phyloP scores from a whole-genome alignment of 2,329 filamentous ascomycete species.

The Camillea tinctor region DNA sequence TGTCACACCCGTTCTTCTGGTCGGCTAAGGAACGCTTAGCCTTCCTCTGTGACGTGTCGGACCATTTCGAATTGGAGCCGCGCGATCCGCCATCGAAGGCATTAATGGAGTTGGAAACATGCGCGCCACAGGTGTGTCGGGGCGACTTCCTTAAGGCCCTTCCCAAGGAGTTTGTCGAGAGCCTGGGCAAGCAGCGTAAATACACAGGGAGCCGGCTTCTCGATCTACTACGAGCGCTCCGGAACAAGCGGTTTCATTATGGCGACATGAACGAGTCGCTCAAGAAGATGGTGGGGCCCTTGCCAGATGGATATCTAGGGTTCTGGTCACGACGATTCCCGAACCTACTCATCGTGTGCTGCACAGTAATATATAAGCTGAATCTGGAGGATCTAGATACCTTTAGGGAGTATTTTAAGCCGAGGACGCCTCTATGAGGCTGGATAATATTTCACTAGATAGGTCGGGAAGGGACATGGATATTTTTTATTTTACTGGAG shows the following conservation, averaged over 20 bases:
- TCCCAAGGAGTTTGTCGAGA: slow-evolving; percentile 81
- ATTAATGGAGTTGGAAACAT: slow-evolving; percentile 58
- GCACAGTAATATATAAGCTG: slow-evolving; percentile 68
- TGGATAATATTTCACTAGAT: too few relatives aligned
- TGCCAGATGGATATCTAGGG: slow-evolving; percentile 77
- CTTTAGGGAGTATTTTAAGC: slow-evolving; percentile 67
- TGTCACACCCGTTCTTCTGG: slow-evolving; percentile 96
- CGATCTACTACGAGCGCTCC: slow-evolving; percentile 81
- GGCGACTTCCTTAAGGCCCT: slow-evolving; percentile 77
- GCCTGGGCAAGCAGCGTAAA: slow-evolving; percentile 89
- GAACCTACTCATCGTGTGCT: slow-evolving; percentile 73
- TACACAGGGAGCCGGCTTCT: slow-evolving; percentile 83
- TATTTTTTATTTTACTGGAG: neutral
- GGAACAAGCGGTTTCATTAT: slow-evolving; percentile 98
- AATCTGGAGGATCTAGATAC: slow-evolving; percentile 62
- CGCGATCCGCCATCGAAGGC: slow-evolving; percentile 75
- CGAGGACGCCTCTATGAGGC: slow-evolving; percentile 28
- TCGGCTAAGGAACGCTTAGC: slow-evolving; percentile 79
- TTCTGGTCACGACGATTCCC: slow-evolving; percentile 86
- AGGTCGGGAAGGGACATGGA: neutral
- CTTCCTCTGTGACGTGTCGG: slow-evolving; percentile 95
- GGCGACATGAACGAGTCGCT: slow-evolving; percentile 88
- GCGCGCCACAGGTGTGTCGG: slow-evolving; percentile 53
- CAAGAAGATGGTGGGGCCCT: slow-evolving; percentile 64
- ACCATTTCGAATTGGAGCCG: slow-evolving; percentile 92